These are phyloP conservation scores for Cerrena zonata DNA, from an alignment of 1,284 basidiomycete species.

Conservation along the genomic window DNA sequence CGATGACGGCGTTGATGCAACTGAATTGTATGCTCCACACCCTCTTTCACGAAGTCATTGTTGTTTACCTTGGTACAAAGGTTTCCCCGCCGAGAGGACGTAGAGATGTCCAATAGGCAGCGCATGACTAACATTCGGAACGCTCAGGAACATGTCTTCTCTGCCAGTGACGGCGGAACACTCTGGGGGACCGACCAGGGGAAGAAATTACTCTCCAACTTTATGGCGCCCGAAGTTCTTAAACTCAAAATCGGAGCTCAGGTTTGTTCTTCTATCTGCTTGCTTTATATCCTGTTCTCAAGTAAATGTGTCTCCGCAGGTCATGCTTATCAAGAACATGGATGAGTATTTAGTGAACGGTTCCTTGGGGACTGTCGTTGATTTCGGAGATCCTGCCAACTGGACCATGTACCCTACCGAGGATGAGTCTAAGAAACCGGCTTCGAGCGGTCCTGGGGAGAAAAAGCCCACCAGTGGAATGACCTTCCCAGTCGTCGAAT, in stretches of 20 bases:
- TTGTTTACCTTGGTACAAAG: slow-evolving; percentile 10
- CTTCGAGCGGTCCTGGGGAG: slow-evolving; percentile 15
- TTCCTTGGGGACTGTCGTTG: slow-evolving; percentile 67
- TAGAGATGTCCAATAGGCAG: slow-evolving; percentile 67
- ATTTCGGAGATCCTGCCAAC: slow-evolving; percentile 41
- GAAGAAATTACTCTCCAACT: slow-evolving; percentile 33
- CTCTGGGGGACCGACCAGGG: slow-evolving; percentile 37
- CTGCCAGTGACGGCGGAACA: slow-evolving; percentile 40
- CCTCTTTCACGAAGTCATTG: neutral
- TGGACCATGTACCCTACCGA: slow-evolving; percentile 6
- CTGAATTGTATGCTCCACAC: slow-evolving; percentile 70
- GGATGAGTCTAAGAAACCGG: slow-evolving; percentile 14
- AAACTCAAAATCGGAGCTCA: slow-evolving; percentile 27
- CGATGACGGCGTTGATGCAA: slow-evolving; percentile 71
- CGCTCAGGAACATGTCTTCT: slow-evolving; percentile 32
- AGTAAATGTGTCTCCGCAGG: slow-evolving; percentile 17
- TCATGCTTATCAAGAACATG: slow-evolving; percentile 65
- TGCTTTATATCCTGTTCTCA: neutral
- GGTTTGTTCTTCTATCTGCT: slow-evolving; percentile 10
- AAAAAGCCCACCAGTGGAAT: slow-evolving; percentile 11
- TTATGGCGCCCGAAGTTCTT: slow-evolving; percentile 26
- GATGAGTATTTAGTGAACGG: slow-evolving; percentile 78
- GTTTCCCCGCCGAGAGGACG: slow-evolving; percentile 78
- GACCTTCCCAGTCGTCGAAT: slow-evolving; percentile 31
- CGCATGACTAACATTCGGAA: slow-evolving; percentile 45